Conservation (phyloP, 2,329 filamentous ascomycete species). For the Talaromyces sp. region DNA sequence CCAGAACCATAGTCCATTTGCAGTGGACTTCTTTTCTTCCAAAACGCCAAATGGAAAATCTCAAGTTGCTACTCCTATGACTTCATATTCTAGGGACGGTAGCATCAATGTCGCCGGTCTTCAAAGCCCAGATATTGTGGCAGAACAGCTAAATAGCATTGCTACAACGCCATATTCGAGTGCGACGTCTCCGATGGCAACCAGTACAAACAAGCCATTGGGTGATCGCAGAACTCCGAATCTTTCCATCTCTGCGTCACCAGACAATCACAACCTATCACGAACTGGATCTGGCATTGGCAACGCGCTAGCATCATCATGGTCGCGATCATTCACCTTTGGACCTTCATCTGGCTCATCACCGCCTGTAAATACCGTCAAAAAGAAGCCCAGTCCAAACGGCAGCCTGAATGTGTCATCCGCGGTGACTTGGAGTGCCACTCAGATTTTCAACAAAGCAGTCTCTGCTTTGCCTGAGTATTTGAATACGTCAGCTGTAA, state of each 20-base stretch:
- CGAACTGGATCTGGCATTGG: slow-evolving; percentile 36
- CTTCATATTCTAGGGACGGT: slow-evolving; percentile 27
- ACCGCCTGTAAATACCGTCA: slow-evolving; percentile 26
- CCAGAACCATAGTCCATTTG: slow-evolving; percentile 39
- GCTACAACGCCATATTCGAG: slow-evolving; percentile 48
- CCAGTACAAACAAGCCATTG: slow-evolving; percentile 35
- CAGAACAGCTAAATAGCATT: slow-evolving; percentile 45
- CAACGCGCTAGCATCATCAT: slow-evolving; percentile 37
- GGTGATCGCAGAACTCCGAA: slow-evolving; percentile 38
- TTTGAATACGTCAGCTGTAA: slow-evolving; percentile 22
- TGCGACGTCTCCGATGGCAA: slow-evolving; percentile 45
- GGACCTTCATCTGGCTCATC: slow-evolving; percentile 39
- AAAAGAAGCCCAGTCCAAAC: slow-evolving; percentile 32
- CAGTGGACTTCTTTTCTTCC: slow-evolving; percentile 43
- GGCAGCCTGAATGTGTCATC: slow-evolving; percentile 28
- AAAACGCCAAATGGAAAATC: slow-evolving; percentile 36
- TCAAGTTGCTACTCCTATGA: slow-evolving; percentile 30
- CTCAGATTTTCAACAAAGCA: slow-evolving; percentile 17
- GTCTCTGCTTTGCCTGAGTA: slow-evolving; percentile 24
- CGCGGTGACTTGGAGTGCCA: slow-evolving; percentile 23
- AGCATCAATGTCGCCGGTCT: slow-evolving; percentile 18
- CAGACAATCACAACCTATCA: slow-evolving; percentile 33
- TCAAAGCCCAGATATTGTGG: slow-evolving; percentile 46
- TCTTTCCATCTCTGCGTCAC: slow-evolving; percentile 36
- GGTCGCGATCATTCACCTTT: slow-evolving; percentile 41